These are phyloP conservation scores for Linnemannia zychae DNA, from an alignment of 192 early-diverging fungal genomes.

Conservation along the genomic window DNA sequence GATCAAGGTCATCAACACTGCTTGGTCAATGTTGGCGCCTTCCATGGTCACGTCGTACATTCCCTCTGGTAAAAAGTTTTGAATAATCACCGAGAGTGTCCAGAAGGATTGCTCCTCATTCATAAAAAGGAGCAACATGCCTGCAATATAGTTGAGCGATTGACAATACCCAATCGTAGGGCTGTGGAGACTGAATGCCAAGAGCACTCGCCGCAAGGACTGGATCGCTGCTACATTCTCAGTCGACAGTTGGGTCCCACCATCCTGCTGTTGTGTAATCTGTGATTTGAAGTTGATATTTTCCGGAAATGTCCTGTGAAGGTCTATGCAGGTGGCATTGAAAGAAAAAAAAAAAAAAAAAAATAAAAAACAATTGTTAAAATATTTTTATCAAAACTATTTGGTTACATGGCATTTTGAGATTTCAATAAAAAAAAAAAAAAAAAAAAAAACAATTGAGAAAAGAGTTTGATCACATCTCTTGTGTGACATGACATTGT, in stretches of 20 bases:
- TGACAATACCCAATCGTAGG: constrained; percentile 89
- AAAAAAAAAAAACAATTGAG: neutral
- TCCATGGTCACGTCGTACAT: constrained; percentile 83
- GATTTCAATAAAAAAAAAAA: constrained; percentile 1
- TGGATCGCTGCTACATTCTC: constrained; percentile 61
- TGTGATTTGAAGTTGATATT: constrained; percentile 76
- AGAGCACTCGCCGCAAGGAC: constrained; percentile 76
- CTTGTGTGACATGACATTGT: neutral
- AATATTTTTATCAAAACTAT: neutral
- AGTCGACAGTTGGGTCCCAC: constrained; percentile 50
- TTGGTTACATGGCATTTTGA: neutral
- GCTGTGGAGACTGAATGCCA: constrained; percentile 79
- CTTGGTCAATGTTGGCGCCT: constrained; percentile 79
- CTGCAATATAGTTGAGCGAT: constrained; percentile 85
- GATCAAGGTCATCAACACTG: constrained; percentile 73
- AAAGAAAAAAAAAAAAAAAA: neutral
- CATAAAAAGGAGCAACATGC: constrained; percentile 77
- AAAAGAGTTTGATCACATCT: neutral
- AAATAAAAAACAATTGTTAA: neutral
- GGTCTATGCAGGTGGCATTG: constrained; percentile 60
- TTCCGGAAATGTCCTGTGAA: constrained; percentile 84
- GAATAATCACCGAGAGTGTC: constrained; percentile 81
- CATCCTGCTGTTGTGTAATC: constrained; percentile 38
- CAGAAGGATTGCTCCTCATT: constrained; percentile 86
- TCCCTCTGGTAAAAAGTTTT: constrained; percentile 79